These are phyloP conservation scores for Dissoconium aciculare DNA, from an alignment of 2,329 filamentous ascomycete species.

Conservation along the genomic window DNA sequence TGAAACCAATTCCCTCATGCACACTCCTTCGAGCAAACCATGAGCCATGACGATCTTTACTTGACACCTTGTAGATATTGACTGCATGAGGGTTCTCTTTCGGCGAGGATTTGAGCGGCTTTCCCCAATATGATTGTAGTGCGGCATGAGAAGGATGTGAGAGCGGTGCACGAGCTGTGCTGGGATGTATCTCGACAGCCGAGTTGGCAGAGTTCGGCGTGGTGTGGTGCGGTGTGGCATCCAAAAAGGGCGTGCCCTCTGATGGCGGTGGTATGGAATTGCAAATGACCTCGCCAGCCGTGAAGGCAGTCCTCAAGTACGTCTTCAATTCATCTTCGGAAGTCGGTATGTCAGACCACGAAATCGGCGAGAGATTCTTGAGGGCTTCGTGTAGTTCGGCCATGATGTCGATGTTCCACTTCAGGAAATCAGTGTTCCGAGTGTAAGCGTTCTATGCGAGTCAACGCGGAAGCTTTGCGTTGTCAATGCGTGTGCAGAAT, in stretches of 20 bases:
- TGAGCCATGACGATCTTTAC: conserved; percentile 66
- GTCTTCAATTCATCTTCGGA: conserved; percentile 26
- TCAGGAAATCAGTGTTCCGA: too few relatives aligned
- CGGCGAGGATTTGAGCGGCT: conserved; percentile 57
- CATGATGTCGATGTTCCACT: conserved; percentile 19
- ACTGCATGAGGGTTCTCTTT: conserved; percentile 65
- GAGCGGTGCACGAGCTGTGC: conserved; percentile 35
- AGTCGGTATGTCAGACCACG: conserved; percentile 31
- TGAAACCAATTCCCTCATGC: conserved; percentile 63
- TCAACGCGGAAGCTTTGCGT: too few relatives aligned
- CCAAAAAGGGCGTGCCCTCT: conserved; percentile 29
- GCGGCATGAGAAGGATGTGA: conserved; percentile 39
- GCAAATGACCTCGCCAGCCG: conserved; percentile 52
- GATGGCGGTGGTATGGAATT: conserved; percentile 57
- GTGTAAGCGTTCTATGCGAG: too few relatives aligned
- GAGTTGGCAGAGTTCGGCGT: conserved; percentile 38
- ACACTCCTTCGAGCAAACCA: conserved; percentile 84
- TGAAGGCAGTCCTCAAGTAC: conserved; percentile 29
- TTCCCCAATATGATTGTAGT: conserved; percentile 71
- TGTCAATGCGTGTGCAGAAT: too few relatives aligned
- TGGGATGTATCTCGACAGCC: conserved; percentile 39
- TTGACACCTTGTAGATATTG: conserved; percentile 61
- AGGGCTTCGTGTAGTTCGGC: conserved; percentile 33
- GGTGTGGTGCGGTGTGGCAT: conserved; percentile 41
- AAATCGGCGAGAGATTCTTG: conserved; percentile 28